Conservation (phyloP, 371 early-diverging fungal species). For the Syncephalis fuscata region DNA sequence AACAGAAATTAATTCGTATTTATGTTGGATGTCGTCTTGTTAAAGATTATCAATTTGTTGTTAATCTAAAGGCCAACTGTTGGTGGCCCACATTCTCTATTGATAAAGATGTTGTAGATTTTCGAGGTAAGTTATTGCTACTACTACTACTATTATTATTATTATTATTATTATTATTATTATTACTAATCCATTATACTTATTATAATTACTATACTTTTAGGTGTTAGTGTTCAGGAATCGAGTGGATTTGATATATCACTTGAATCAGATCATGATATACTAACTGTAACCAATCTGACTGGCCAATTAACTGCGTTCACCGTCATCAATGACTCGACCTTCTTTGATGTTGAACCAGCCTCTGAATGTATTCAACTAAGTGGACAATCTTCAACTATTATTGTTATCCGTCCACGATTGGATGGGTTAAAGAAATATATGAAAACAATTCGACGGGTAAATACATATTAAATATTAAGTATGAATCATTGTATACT, state of each 20-base stretch:
- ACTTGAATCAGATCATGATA: conserved; percentile 11
- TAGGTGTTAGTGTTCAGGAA: conserved; percentile 5
- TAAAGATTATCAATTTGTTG: conserved; percentile 51
- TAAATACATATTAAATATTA: not conserved
- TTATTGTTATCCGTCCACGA: not conserved
- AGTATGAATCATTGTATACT: not conserved
- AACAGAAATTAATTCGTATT: conserved; percentile 37
- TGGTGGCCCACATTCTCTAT: conserved; percentile 25
- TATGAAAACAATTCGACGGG: not conserved
- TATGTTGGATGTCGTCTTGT: conserved; percentile 55
- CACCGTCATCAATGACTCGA: conserved; percentile 26
- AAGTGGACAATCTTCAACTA: not conserved
- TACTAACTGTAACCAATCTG: conserved; percentile 18
- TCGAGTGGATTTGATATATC: conserved; percentile 13
- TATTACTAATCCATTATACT: not conserved
- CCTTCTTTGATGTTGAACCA: conserved; percentile 15
- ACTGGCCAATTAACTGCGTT: conserved; percentile 28
- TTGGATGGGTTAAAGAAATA: not conserved
- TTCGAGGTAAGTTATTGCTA: conserved; percentile 13
- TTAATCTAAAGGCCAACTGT: conserved; percentile 34
- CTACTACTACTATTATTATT: not conserved
- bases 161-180: not conserved
- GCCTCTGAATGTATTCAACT: not conserved
- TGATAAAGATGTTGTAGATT: conserved; percentile 13
- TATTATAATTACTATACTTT: not conserved